A percentile compares a stretch with the other conserved stretches of the same genome.
Conservation (phyloP, 441 rosid species). For the Pelargonium citronellum region DNA sequence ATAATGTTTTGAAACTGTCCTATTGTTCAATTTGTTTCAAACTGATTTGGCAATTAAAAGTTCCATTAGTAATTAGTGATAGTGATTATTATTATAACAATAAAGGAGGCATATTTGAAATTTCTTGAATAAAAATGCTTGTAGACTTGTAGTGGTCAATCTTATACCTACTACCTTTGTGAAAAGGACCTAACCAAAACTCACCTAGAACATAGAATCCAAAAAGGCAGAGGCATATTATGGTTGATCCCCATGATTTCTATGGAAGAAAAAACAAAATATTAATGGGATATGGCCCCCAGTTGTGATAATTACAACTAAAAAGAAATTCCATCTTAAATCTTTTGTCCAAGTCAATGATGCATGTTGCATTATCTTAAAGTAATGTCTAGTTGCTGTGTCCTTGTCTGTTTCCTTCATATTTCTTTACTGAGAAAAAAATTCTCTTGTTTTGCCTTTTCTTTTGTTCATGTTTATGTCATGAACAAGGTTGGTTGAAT, state of each 20-base stretch:
- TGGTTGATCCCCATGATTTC: not conserved
- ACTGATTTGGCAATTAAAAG: too few relatives aligned
- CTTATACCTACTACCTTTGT: not conserved
- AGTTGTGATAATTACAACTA: not conserved
- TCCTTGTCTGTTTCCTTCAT: not conserved
- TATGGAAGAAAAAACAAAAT: not conserved
- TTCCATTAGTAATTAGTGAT: too few relatives aligned
- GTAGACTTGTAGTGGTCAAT: not conserved
- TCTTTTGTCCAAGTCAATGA: not conserved
- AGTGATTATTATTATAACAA: too few relatives aligned
- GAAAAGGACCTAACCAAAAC: slow-evolving; percentile 10
- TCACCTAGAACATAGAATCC: not conserved
- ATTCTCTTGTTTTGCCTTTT: too few relatives aligned
- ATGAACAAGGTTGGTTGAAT: not conserved
- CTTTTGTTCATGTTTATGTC: not conserved
- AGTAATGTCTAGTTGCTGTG: not conserved
- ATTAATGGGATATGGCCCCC: slow-evolving; percentile 1
- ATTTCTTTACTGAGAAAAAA: not conserved
- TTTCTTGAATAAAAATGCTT: too few relatives aligned
- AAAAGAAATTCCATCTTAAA: not conserved
- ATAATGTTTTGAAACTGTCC: too few relatives aligned
- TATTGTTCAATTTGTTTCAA: too few relatives aligned
- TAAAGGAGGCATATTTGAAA: too few relatives aligned
- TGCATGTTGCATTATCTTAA: not conserved
- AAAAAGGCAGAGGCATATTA: too few relatives aligned